Conservation (phyloP, 2,329 filamentous ascomycete genomes). For the Colletotrichum lupini region DNA sequence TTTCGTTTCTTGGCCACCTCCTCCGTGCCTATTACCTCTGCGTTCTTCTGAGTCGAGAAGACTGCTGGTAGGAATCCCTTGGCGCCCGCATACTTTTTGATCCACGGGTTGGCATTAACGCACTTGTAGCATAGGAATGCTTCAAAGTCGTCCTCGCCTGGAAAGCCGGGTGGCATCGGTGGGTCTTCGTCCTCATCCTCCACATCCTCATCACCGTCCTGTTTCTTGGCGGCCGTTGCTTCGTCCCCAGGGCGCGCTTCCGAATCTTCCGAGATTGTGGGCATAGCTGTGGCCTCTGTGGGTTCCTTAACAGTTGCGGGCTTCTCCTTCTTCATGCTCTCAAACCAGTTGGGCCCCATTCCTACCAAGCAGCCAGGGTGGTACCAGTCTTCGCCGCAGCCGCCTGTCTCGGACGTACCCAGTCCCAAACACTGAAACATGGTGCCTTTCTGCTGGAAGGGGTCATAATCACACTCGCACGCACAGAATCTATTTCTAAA, state of each 20-base stretch:
- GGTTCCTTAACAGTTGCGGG: conserved; percentile 35
- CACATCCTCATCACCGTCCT: conserved; percentile 48
- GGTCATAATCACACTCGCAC: conserved; percentile 88
- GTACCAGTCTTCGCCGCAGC: conserved; percentile 98
- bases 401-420: conserved; percentile 81
- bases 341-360: conserved; percentile 78
- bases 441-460: conserved; percentile 89
- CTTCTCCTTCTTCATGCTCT: conserved; percentile 58
- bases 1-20: conserved; percentile 72
- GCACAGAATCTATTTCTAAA: conserved; percentile 93
- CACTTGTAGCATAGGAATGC: conserved; percentile 96
- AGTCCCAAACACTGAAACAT: conserved; percentile 98
- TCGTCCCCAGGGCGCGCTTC: conserved; percentile 46
- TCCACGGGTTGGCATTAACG: conserved; percentile 87
- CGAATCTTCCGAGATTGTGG: conserved; percentile 62
- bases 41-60: conserved; percentile 53
- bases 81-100: conserved; percentile 86
- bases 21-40: conserved; percentile 10
- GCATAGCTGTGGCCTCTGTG: conserved; percentile 45
- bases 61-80: conserved; percentile 83
- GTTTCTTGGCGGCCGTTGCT: conserved; percentile 22
- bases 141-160: conserved; percentile 88
- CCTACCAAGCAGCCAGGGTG: conserved; percentile 93
- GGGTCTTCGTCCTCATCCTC: conserved; percentile 69
- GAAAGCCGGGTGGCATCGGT: conserved; percentile 86